A percentile compares a stretch with the other conserved stretches of the same genome.
Conservation (phyloP, 257 asterid species). For the Datura wrightii region DNA sequence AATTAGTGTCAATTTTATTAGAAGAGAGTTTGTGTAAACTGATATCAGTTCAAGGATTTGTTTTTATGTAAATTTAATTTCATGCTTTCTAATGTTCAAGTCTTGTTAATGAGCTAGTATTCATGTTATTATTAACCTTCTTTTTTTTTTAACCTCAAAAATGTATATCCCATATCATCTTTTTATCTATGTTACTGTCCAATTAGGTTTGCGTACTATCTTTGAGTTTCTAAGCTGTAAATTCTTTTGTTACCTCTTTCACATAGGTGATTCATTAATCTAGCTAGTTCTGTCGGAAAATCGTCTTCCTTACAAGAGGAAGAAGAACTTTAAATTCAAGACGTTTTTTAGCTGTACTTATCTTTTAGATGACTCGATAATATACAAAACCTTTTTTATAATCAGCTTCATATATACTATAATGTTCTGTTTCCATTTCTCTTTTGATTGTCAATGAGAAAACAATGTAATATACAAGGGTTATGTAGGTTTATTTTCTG, state of each 20-base stretch:
- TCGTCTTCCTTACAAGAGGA: too few species aligned
- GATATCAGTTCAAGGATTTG: conserved; percentile 20
- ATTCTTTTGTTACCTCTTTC: too few species aligned
- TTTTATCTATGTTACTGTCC: background rate
- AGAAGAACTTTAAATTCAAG: too few species aligned
- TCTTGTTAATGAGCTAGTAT: background rate
- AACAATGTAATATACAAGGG: too few species aligned
- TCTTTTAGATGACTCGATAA: background rate
- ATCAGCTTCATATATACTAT: too few species aligned
- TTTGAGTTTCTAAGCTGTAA: background rate
- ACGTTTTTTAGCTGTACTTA: too few species aligned
- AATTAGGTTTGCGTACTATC: background rate
- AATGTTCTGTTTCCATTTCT: too few species aligned
- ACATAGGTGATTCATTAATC: too few species aligned
- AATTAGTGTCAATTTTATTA: background rate
- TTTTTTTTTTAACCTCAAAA: background rate
- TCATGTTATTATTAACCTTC: background rate
- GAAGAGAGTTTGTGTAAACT: background rate
- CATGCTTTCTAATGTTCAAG: background rate
- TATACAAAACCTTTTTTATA: background rate
- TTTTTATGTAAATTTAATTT: background rate
- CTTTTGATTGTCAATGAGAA: too few species aligned
- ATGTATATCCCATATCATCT: background rate
- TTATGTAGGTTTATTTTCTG: background rate
- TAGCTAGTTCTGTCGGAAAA: too few species aligned